A percentile compares a stretch with the other conserved stretches of the same genome.
phyloP scores from a whole-genome alignment of 1,284 basidiomycete species.

The Bjerkandera adusta region DNA sequence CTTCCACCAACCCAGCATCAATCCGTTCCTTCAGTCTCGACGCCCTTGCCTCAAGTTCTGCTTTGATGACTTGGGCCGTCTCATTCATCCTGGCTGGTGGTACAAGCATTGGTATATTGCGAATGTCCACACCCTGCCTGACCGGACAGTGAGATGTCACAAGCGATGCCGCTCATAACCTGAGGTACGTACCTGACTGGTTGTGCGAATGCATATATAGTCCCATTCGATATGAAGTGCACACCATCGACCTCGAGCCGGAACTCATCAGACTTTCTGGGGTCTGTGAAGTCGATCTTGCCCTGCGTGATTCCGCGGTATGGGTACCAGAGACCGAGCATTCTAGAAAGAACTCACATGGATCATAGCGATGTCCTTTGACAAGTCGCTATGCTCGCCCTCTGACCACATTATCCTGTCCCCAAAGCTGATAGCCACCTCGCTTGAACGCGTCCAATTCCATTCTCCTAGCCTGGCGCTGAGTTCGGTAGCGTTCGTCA shows the following conservation, averaged over 20 bases:
- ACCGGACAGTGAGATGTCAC: not conserved
- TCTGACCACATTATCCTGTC: conserved; percentile 47
- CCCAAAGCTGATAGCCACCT: conserved; percentile 60
- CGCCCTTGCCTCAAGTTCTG: conserved; percentile 63
- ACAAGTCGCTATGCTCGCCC: conserved; percentile 31
- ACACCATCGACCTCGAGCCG: conserved; percentile 75
- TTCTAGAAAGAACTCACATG: conserved; percentile 48
- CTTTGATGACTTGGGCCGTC: conserved; percentile 62
- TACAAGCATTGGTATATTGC: conserved; percentile 64
- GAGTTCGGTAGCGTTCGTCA: conserved; percentile 41
- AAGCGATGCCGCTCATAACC: conserved; percentile 11
- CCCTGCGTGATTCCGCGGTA: conserved; percentile 44
- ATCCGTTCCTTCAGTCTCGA: conserved; percentile 59
- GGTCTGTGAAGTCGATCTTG: conserved; percentile 62
- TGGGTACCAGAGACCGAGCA: conserved; percentile 4
- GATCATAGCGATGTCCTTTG: conserved; percentile 51
- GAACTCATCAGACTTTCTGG: conserved; percentile 50
- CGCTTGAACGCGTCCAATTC: conserved; percentile 67
- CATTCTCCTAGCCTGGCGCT: conserved; percentile 50
- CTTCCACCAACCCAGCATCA: conserved; percentile 58
- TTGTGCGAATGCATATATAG: conserved; percentile 73
- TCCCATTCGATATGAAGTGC: conserved; percentile 75
- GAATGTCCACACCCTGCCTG: conserved; percentile 63
- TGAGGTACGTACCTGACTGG: conserved; percentile 58
- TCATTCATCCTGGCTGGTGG: conserved; percentile 53